Conservation (phyloP, 164 flowering plant species). For the Warburgia ugandensis region DNA sequence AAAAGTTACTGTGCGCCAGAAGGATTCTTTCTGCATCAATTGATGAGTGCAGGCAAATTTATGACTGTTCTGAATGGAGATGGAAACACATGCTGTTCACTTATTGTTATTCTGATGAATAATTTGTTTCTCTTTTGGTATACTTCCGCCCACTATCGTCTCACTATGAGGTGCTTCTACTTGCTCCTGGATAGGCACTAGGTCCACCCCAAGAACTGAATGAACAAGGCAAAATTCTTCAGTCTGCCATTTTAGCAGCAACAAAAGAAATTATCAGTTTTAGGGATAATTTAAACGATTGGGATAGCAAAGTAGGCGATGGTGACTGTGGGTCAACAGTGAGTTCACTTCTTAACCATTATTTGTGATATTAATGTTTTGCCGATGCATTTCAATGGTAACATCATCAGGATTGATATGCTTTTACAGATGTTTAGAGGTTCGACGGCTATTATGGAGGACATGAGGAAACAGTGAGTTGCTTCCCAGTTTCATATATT, state of each 20-base stretch:
- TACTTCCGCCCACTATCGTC: too few relatives aligned
- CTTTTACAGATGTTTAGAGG: constrained; percentile 76
- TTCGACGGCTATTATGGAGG: constrained; percentile 73
- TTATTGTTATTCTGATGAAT: too few relatives aligned
- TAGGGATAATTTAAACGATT: constrained; percentile 67
- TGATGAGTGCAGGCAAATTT: too few relatives aligned
- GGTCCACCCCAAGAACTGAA: constrained; percentile 54
- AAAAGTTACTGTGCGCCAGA: too few relatives aligned
- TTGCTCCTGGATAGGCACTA: constrained; percentile 25
- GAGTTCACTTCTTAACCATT: constrained; percentile 21
- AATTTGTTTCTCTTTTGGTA: too few relatives aligned
- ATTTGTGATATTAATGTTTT: background rate
- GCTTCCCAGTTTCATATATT: too few relatives aligned
- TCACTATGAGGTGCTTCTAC: too few relatives aligned
- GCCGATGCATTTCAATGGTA: constrained; percentile 6
- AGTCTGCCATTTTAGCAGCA: constrained; percentile 84
- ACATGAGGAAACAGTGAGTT: constrained; percentile 64
- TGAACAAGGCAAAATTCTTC: constrained; percentile 58
- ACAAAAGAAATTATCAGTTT: constrained; percentile 55
- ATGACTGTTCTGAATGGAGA: too few relatives aligned
- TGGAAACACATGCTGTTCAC: too few relatives aligned
- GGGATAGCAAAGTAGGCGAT: constrained; percentile 92
- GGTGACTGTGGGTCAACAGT: constrained; percentile 98
- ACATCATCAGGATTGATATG: constrained; percentile 9
- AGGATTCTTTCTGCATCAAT: too few relatives aligned